Conservation (phyloP, 768 basidiomycete genomes). For the Russula sp. region DNA sequence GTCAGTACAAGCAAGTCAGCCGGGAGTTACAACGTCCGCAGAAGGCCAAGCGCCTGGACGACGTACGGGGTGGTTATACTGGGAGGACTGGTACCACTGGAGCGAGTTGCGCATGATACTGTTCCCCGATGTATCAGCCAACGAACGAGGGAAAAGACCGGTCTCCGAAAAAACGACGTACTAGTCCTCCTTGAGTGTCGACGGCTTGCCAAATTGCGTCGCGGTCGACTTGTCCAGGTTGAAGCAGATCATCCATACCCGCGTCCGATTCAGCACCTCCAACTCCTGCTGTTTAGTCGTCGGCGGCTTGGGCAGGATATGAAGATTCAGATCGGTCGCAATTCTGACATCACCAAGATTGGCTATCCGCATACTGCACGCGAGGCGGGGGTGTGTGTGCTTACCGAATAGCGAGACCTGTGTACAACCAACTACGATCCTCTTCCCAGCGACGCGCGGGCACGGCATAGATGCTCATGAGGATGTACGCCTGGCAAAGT, state of each 20-base stretch:
- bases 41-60: not conserved
- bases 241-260: conserved; percentile 87
- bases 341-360: conserved; percentile 41
- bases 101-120: conserved; percentile 21
- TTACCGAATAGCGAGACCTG: conserved; percentile 83
- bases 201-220: conserved; percentile 82
- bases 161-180: conserved; percentile 44
- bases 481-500: conserved; percentile 76
- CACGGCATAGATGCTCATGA: conserved; percentile 70
- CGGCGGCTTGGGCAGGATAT: conserved; percentile 69
- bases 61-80: conserved; percentile 19
- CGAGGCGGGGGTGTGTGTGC: conserved; percentile 25
- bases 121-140: not conserved
- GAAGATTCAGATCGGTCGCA: conserved; percentile 85
- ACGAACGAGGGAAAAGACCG: not conserved
- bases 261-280: conserved; percentile 84
- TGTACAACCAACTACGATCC: conserved; percentile 84
- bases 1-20: not conserved
- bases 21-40: not conserved
- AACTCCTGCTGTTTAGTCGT: conserved; percentile 76
- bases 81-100: conserved; percentile 22
- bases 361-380: not conserved
- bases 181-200: conserved; percentile 70
- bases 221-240: conserved; percentile 87
- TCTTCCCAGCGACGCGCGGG: conserved; percentile 82